phyloP scores from a whole-genome alignment of 2,329 filamentous ascomycete species.

The Pezicula radicicola region DNA sequence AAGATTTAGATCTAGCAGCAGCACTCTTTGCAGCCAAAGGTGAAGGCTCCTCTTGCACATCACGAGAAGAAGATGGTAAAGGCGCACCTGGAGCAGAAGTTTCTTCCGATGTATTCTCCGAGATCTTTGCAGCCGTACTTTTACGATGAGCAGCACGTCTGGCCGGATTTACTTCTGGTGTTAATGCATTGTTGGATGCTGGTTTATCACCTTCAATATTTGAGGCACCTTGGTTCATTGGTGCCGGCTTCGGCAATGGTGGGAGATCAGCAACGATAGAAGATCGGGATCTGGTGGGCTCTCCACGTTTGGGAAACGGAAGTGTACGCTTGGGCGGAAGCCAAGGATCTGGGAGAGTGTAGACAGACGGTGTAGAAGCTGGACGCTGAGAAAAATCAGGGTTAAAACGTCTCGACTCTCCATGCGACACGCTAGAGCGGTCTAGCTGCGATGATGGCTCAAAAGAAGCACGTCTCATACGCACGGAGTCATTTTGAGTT shows the following conservation, averaged over 20 bases:
- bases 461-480: too few relatives aligned
- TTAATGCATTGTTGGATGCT: background rate
- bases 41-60: constrained; percentile 6
- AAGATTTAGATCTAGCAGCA: constrained; percentile 4
- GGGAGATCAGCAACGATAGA: constrained; percentile 12
- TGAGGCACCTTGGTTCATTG: constrained; percentile 7
- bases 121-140: background rate
- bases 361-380: constrained; percentile 9
- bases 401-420: background rate
- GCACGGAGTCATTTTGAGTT: too few relatives aligned
- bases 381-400: constrained; percentile 4
- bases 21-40: constrained; percentile 18
- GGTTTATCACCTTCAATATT: background rate
- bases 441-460: background rate
- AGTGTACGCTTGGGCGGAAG: constrained; percentile 23
- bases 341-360: constrained; percentile 3
- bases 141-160: background rate
- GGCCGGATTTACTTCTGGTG: constrained; percentile 7
- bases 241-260: constrained; percentile 22
- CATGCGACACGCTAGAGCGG: background rate
- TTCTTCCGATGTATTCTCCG: background rate
- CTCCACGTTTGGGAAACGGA: constrained; percentile 19
- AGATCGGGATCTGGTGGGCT: background rate
- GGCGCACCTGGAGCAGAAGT: background rate
- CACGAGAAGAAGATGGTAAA: background rate